These are phyloP conservation scores for Pythium graminicola DNA, from an alignment of 352 stramenopile genomes.

Conservation along the genomic window DNA sequence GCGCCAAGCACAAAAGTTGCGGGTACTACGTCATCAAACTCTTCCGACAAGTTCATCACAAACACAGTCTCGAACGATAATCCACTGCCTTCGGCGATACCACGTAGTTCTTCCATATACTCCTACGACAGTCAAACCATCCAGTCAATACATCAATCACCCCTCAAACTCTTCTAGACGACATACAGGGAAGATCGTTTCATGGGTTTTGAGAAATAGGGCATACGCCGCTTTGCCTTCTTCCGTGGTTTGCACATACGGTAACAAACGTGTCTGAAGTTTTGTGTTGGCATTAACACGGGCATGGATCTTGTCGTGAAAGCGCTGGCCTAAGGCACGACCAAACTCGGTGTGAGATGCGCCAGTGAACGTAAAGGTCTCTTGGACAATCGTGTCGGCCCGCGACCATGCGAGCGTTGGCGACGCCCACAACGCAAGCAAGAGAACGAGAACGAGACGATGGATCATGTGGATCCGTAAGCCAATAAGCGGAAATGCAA, in stretches of 20 bases:
- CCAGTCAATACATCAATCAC: no score
- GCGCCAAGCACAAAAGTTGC: constrained; percentile 27
- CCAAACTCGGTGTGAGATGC: constrained; percentile 64
- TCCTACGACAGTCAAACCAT: constrained; percentile 26
- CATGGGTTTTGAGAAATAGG: constrained; percentile 42
- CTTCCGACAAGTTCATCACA: constrained; percentile 66
- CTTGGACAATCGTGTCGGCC: constrained; percentile 22
- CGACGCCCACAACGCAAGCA: constrained; percentile 3
- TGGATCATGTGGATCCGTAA: background rate
- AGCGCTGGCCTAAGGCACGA: constrained; percentile 36
- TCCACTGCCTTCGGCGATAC: constrained; percentile 48
- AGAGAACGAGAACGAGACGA: background rate
- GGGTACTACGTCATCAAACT: constrained; percentile 58
- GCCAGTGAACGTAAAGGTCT: constrained; percentile 49
- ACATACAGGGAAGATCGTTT: constrained; percentile 44
- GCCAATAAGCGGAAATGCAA: background rate
- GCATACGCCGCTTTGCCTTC: constrained; percentile 33
- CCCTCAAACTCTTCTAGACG: no score
- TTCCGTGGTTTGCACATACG: constrained; percentile 36
- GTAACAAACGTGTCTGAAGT: constrained; percentile 52
- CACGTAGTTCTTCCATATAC: constrained; percentile 61
- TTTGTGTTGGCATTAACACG: constrained; percentile 38
- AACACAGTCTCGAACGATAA: constrained; percentile 63
- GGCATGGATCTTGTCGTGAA: constrained; percentile 40
- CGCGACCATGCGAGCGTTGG: constrained; percentile 13